Evolutionary conservation across 2,329 filamentous ascomycete genomes (phyloP).

Genomic region (Pseudocercospora eumusae): DNA sequence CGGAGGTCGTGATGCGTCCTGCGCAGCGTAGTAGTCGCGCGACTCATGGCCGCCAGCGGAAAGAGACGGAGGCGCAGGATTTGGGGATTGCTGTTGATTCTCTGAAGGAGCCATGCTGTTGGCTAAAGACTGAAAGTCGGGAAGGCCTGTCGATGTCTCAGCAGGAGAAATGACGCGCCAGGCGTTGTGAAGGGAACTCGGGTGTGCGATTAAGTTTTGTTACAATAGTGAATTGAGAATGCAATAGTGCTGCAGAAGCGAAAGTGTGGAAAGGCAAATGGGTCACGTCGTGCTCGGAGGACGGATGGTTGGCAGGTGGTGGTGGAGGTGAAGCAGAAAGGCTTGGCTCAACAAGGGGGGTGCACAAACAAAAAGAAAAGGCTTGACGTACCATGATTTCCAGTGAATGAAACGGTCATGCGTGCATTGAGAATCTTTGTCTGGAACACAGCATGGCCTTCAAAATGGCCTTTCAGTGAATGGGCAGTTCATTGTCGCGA

Average conservation of each 20-base stretch:
- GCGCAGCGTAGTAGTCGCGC: slow-evolving; percentile 60
- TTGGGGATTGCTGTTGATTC: slow-evolving; percentile 57
- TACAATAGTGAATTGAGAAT: slow-evolving; percentile 11
- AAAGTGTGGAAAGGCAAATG: background rate
- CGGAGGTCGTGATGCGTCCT: slow-evolving; percentile 58
- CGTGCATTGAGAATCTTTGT: slow-evolving; percentile 34
- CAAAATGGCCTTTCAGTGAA: slow-evolving; percentile 44
- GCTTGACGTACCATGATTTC: slow-evolving; percentile 36
- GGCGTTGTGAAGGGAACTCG: slow-evolving; percentile 14
- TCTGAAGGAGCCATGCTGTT: slow-evolving; percentile 51
- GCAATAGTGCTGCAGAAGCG: background rate
- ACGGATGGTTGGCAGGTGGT: slow-evolving; percentile 8
- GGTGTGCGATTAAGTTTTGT: background rate
- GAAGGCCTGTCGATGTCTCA: slow-evolving; percentile 29
- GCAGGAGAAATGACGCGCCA: slow-evolving; percentile 11
- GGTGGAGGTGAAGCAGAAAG: slow-evolving; percentile 1
- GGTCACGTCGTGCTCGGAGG: slow-evolving; percentile 17
- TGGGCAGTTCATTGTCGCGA: slow-evolving; percentile 37
- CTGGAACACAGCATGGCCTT: slow-evolving; percentile 39
- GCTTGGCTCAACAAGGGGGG: slow-evolving; percentile 28
- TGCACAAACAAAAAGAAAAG: slow-evolving; percentile 33
- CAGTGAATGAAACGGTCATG: slow-evolving; percentile 38
- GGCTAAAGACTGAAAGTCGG: slow-evolving; percentile 33
- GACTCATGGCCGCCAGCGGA: slow-evolving; percentile 64
- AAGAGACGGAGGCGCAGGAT: slow-evolving; percentile 59